Evolutionary conservation across 2,329 filamentous ascomycete species (phyloP).

Genomic region (Pseudocercospora fuligena): DNA sequence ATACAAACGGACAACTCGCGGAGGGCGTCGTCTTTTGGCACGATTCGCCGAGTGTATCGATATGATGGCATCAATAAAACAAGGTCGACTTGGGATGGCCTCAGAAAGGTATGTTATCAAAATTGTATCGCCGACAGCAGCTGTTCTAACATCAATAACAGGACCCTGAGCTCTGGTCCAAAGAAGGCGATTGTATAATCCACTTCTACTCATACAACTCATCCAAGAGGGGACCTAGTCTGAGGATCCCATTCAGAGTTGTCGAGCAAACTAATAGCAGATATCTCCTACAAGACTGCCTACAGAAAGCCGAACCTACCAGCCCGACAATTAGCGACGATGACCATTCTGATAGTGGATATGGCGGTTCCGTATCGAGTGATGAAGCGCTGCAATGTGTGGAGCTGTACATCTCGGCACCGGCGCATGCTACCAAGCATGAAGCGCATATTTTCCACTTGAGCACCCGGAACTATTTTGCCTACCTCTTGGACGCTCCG

Average conservation of each 20-base stretch:
- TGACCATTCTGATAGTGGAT: slow-evolving; percentile 35
- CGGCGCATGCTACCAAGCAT: slow-evolving; percentile 57
- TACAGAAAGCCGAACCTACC: slow-evolving; percentile 26
- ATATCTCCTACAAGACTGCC: slow-evolving; percentile 60
- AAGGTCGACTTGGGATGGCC: slow-evolving; percentile 25
- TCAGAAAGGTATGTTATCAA: slow-evolving; percentile 20
- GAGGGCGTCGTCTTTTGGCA: slow-evolving; percentile 13
- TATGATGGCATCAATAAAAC: slow-evolving; percentile 26
- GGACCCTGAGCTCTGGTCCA: slow-evolving; percentile 74
- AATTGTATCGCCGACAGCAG: neutral
- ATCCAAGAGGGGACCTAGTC: slow-evolving; percentile 69
- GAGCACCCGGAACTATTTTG: slow-evolving; percentile 75
- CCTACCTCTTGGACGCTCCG: slow-evolving; percentile 68
- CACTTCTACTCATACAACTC: slow-evolving; percentile 70
- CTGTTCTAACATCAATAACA: slow-evolving; percentile 40
- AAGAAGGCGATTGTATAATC: slow-evolving; percentile 70
- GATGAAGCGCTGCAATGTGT: slow-evolving; percentile 26
- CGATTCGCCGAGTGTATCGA: slow-evolving; percentile 17
- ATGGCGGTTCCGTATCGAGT: slow-evolving; percentile 28
- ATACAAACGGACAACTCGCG: slow-evolving; percentile 8
- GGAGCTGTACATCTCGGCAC: slow-evolving; percentile 73
- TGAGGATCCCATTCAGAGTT: slow-evolving; percentile 65
- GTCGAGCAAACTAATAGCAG: slow-evolving; percentile 64
- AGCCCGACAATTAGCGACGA: slow-evolving; percentile 33
- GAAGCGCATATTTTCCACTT: slow-evolving; percentile 68